Percentiles rank a stretch among this genome's conserved stretches.
Evolutionary conservation across 148 eudicot genomes (phyloP).

Genomic region (Vaccinium myrtillus): DNA sequence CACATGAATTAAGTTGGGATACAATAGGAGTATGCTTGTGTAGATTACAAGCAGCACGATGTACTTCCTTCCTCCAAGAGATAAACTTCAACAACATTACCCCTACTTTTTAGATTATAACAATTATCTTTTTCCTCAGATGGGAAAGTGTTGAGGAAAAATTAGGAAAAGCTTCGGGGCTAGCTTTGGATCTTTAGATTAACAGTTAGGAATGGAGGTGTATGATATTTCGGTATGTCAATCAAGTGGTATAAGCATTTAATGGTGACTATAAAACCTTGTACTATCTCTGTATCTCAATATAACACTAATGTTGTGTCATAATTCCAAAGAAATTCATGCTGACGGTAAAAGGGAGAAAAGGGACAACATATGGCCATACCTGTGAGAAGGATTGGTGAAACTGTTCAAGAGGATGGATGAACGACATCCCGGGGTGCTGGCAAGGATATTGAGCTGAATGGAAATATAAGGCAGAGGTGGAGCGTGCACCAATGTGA

Average conservation of each 20-base stretch:
- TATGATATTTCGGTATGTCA: not conserved
- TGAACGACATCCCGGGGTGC: conserved; percentile 68
- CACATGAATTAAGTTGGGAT: not conserved
- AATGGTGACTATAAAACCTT: not conserved
- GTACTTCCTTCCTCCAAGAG: not conserved
- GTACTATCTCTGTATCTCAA: not conserved
- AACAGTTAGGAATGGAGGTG: no score
- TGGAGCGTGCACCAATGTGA: conserved; percentile 61
- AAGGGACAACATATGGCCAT: conserved; percentile 1
- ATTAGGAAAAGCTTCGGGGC: no score
- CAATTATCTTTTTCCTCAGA: not conserved
- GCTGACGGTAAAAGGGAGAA: not conserved
- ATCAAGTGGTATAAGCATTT: not conserved
- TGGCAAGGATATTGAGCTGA: conserved; percentile 74
- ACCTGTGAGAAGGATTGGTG: conserved; percentile 77
- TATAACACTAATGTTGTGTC: not conserved
- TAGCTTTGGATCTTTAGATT: no score
- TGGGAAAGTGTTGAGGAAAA: no score
- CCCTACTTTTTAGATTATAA: not conserved
- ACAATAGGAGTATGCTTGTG: not conserved
- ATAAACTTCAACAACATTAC: not conserved
- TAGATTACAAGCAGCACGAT: not conserved
- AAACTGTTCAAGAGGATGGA: conserved; percentile 80
- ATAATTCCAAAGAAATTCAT: not conserved
- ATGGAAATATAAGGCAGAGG: conserved; percentile 72